Percentiles rank a stretch among this genome's conserved stretches.
Conservation (phyloP, 352 stramenopile genomes). For the Phytophthora pisi region DNA sequence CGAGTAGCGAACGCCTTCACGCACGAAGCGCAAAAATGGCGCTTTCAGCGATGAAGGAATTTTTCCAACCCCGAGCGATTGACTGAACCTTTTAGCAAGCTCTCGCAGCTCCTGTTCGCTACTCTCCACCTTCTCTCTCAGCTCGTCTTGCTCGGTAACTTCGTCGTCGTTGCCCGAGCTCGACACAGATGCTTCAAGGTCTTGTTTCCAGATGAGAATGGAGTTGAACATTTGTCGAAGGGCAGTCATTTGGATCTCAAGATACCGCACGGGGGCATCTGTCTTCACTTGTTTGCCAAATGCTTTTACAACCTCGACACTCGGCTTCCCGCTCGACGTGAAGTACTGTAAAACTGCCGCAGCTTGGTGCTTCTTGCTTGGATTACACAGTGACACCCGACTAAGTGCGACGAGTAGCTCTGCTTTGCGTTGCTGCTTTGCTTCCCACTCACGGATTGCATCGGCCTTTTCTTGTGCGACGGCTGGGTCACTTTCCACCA, state of each 20-base stretch:
- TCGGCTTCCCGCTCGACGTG: constrained; percentile 53
- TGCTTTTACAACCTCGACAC: constrained; percentile 74
- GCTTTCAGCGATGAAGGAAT: constrained; percentile 62
- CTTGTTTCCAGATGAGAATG: constrained; percentile 70
- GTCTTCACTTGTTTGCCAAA: constrained; percentile 84
- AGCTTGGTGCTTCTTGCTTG: constrained; percentile 82
- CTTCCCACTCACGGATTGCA: constrained; percentile 30
- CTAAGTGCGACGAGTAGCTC: constrained; percentile 77
- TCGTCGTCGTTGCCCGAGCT: constrained; percentile 27
- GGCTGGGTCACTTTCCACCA: constrained; percentile 19
- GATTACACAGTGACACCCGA: constrained; percentile 78
- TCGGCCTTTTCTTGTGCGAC: constrained; percentile 29
- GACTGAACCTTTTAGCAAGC: constrained; percentile 79
- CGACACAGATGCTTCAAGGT: constrained; percentile 37
- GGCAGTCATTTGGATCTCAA: constrained; percentile 90
- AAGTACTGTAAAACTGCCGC: constrained; percentile 74
- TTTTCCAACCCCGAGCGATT: constrained; percentile 83
- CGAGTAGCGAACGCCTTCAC: constrained; percentile 79
- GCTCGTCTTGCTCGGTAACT: constrained; percentile 53
- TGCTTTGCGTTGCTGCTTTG: constrained; percentile 54
- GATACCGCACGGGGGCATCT: constrained; percentile 76
- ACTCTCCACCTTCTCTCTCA: constrained; percentile 58
- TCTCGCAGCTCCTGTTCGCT: constrained; percentile 66
- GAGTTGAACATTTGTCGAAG: constrained; percentile 73
- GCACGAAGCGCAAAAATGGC: constrained; percentile 84